These are phyloP conservation scores for Mallotus nudiflorus DNA, from an alignment of 345 rosid species.

Conservation along the genomic window DNA sequence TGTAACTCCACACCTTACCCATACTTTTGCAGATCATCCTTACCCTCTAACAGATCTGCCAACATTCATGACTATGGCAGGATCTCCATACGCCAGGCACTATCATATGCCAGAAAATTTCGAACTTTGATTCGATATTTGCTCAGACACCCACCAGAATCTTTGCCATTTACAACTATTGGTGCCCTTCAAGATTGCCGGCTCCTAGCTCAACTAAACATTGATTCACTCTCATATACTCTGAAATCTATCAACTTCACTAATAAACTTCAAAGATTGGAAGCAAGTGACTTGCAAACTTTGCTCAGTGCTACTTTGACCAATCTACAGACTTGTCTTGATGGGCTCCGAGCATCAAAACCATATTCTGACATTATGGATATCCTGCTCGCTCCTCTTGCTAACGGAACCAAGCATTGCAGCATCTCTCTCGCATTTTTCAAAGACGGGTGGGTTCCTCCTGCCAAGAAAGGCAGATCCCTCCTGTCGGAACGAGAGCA, in stretches of 20 bases:
- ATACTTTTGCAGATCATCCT: conserved; percentile 21
- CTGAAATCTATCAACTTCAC: conserved; percentile 2
- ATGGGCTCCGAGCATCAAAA: conserved; percentile 22
- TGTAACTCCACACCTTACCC: conserved; percentile 35
- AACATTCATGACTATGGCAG: conserved; percentile 29
- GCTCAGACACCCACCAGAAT: conserved; percentile 14
- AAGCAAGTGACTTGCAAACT: conserved; percentile 32
- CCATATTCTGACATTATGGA: conserved; percentile 14
- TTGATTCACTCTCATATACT: conserved; percentile 28
- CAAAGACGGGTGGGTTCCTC: conserved; percentile 26
- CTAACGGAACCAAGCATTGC: conserved; percentile 28
- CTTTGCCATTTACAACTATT: conserved; percentile 1
- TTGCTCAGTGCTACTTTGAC: conserved; percentile 44
- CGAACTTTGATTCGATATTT: conserved; percentile 11
- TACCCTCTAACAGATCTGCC: conserved; percentile 13
- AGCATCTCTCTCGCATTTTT: conserved; percentile 41
- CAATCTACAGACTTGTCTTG: conserved; percentile 37
- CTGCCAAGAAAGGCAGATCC: conserved; percentile 7
- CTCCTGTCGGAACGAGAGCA: conserved; percentile 11
- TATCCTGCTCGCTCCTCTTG: conserved; percentile 16
- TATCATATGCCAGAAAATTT: conserved; percentile 14
- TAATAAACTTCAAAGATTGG: conserved; percentile 9
- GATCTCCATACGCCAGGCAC: conserved; percentile 14
- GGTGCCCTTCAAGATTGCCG: conserved; percentile 38
- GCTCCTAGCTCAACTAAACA: conserved; percentile 24